Evolutionary conservation across 2,329 filamentous ascomycete genomes (phyloP).

Genomic region (Alternaria gaisen): DNA sequence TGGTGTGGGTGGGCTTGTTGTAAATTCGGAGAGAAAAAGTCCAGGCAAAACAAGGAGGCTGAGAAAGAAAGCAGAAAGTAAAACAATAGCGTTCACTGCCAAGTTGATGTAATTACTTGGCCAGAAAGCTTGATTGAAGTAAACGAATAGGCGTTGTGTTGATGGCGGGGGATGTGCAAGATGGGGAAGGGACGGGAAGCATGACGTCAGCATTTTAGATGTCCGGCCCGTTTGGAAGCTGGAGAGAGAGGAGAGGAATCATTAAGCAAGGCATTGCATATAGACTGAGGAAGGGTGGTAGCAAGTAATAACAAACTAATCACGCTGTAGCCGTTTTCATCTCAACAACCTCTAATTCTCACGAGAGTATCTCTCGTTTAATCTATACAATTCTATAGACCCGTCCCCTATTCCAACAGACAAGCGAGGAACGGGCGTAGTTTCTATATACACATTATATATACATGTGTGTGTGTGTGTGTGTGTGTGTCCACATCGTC

Average conservation of each 20-base stretch:
- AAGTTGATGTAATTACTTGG: conserved; percentile 5
- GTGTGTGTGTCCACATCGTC: background rate
- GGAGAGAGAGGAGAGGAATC: too few species aligned
- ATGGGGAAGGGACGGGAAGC: background rate
- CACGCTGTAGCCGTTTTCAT: too few species aligned
- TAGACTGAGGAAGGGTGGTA: fast-evolving
- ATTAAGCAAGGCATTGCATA: too few species aligned
- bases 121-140: background rate
- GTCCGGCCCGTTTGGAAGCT: too few species aligned
- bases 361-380: background rate
- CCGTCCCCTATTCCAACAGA: conserved; percentile 1
- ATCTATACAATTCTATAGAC: conserved; percentile 13
- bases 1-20: too few species aligned
- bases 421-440: too few species aligned
- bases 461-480: too few species aligned
- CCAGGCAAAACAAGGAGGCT: too few species aligned
- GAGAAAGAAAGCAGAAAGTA: too few species aligned
- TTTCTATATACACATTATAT: too few species aligned
- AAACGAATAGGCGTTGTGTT: background rate
- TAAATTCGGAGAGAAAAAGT: too few species aligned
- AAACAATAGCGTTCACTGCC: conserved; percentile 5
- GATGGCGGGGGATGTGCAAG: background rate
- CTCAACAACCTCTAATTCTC: background rate
- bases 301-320: too few species aligned
- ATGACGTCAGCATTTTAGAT: conserved; percentile 3